Conservation (phyloP, 306 rosid genomes). For the Cucurbita ficifolia region DNA sequence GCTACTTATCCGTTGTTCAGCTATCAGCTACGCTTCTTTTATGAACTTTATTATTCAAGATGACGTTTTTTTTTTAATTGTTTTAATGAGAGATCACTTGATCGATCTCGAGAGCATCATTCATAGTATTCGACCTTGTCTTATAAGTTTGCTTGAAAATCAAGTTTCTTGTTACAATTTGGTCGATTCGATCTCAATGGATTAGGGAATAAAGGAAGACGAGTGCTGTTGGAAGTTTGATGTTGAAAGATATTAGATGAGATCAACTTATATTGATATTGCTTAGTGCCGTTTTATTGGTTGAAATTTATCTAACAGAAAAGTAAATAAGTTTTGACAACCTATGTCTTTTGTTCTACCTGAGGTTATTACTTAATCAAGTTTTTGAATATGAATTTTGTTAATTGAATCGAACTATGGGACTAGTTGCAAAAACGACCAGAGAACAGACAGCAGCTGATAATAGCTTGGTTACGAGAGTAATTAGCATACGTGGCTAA, state of each 20-base stretch:
- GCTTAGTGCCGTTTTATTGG: neutral
- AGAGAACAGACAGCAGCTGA: neutral
- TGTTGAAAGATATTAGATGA: neutral
- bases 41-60: neutral
- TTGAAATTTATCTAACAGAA: neutral
- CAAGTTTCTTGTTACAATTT: neutral
- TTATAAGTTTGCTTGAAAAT: neutral
- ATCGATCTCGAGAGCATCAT: neutral
- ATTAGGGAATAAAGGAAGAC: neutral
- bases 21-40: neutral
- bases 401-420: neutral
- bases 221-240: no score
- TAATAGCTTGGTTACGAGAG: neutral
- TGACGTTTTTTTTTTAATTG: neutral
- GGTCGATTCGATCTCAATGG: neutral
- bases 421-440: neutral
- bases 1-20: neutral
- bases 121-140: neutral
- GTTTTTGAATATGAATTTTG: neutral
- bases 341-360: neutral
- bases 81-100: neutral
- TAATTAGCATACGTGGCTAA: neutral
- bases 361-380: neutral
- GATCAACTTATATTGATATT: neutral
- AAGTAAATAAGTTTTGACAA: neutral